Conservation (phyloP, 306 rosid species). For the Elaeagnus macrophylla region DNA sequence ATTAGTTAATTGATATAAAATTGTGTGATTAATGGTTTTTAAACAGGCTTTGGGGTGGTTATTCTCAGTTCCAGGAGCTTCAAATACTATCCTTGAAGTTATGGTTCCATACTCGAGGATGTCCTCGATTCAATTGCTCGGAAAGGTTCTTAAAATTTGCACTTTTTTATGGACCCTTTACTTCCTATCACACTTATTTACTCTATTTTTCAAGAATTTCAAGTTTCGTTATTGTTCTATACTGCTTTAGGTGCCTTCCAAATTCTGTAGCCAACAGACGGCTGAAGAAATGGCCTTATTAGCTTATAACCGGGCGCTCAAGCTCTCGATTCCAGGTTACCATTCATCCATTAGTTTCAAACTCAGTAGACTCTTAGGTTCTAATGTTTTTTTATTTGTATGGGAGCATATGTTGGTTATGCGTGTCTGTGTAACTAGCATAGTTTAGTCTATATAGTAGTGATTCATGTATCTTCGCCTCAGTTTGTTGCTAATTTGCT, state of each 20-base stretch:
- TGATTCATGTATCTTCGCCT: not conserved
- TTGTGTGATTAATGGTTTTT: slow-evolving; percentile 1
- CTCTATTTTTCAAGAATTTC: not conserved
- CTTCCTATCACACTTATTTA: not conserved
- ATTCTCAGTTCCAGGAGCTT: slow-evolving; percentile 74
- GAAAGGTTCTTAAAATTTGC: slow-evolving; percentile 36
- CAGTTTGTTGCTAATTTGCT: not conserved
- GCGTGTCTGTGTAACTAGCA: not conserved
- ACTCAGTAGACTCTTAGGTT: not conserved
- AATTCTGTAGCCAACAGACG: slow-evolving; percentile 51
- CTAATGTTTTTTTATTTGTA: not conserved
- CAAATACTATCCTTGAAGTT: slow-evolving; percentile 70
- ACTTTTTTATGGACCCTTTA: not conserved
- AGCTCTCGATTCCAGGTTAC: slow-evolving; percentile 72
- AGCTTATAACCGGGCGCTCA: slow-evolving; percentile 94
- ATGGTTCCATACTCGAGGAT: slow-evolving; percentile 70
- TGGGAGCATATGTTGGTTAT: not conserved
- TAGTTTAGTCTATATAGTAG: not conserved
- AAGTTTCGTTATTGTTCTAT: not conserved
- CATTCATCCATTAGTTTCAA: not conserved
- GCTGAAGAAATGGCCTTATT: slow-evolving; percentile 77
- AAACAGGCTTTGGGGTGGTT: slow-evolving; percentile 53
- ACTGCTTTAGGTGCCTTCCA: slow-evolving; percentile 51
- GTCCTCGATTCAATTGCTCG: slow-evolving; percentile 65
- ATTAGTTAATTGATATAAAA: not conserved